A percentile compares a stretch with the other conserved stretches of the same genome.
These are phyloP conservation scores for Shiraia sp. DNA, from an alignment of 2,329 filamentous ascomycete genomes.

Conservation along the genomic window DNA sequence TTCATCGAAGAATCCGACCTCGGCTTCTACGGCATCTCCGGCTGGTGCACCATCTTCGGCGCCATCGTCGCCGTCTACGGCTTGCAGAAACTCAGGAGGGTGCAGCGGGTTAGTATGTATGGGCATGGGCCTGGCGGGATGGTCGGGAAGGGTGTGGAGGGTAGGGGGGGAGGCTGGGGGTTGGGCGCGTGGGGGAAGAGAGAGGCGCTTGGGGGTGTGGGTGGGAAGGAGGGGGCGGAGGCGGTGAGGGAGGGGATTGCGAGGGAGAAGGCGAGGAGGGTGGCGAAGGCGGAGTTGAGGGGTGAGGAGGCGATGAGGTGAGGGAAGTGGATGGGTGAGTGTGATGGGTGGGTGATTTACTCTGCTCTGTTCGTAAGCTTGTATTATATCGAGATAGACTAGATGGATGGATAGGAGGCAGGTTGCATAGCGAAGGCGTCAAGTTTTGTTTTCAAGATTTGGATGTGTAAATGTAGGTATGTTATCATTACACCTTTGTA, in stretches of 20 bases:
- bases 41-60: slow-evolving; percentile 71
- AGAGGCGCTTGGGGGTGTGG: too few species aligned
- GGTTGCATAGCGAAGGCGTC: slow-evolving; percentile 34
- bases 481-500: neutral
- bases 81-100: slow-evolving; percentile 77
- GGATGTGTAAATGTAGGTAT: neutral
- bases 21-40: slow-evolving; percentile 79
- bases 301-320: slow-evolving; percentile 21
- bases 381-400: too few species aligned
- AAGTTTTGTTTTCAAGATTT: too few species aligned
- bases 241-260: slow-evolving; percentile 23
- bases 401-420: too few species aligned
- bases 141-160: slow-evolving; percentile 13
- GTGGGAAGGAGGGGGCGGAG: slow-evolving; percentile 31
- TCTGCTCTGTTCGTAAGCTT: slow-evolving; percentile 32
- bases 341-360: slow-evolving; percentile 8
- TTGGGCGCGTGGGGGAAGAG: slow-evolving; percentile 36
- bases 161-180: slow-evolving; percentile 23
- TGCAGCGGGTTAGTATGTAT: slow-evolving; percentile 89
- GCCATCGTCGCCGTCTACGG: slow-evolving; percentile 82
- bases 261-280: slow-evolving; percentile 31
- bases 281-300: slow-evolving; percentile 33
- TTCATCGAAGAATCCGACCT: slow-evolving; percentile 93
- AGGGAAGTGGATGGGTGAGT: slow-evolving; percentile 3
- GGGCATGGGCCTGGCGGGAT: slow-evolving; percentile 45